Evolutionary conservation across 371 early-diverging fungal genomes (phyloP).

Genomic region (Rhizopus arrhizus): DNA sequence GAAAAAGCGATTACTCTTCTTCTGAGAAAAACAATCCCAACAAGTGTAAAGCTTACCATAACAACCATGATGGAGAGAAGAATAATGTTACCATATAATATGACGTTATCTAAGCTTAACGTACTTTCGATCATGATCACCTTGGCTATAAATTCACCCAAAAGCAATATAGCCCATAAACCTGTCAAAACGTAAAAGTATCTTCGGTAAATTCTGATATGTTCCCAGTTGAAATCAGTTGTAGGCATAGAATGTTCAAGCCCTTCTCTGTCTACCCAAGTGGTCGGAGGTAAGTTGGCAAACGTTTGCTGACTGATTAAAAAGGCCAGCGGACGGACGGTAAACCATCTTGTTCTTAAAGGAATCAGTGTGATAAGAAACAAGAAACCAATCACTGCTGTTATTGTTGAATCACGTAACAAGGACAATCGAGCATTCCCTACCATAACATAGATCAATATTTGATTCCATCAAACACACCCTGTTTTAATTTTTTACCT

Average conservation of each 20-base stretch:
- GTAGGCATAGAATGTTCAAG: constrained; percentile 12
- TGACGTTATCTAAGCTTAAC: constrained; percentile 37
- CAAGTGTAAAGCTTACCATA: background rate
- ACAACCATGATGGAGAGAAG: constrained; percentile 20
- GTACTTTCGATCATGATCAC: constrained; percentile 42
- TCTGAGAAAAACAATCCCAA: background rate
- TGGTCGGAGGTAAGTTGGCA: constrained; percentile 10
- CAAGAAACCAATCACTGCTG: constrained; percentile 12
- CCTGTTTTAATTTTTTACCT: constrained; percentile 19
- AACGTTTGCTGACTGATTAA: constrained; percentile 24
- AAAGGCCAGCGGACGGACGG: constrained; percentile 37
- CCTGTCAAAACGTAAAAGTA: constrained; percentile 26
- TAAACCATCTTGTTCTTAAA: constrained; percentile 27
- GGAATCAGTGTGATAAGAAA: constrained; percentile 4
- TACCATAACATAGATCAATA: background rate
- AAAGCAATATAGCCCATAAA: constrained; percentile 38
- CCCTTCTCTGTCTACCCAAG: constrained; percentile 33
- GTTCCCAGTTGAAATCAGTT: constrained; percentile 33
- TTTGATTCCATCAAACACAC: too few species aligned
- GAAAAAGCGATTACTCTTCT: background rate
- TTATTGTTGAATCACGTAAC: constrained; percentile 49
- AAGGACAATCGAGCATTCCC: constrained; percentile 48
- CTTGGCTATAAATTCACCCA: constrained; percentile 40
- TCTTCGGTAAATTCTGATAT: constrained; percentile 4
- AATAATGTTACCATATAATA: constrained; percentile 38